These are phyloP conservation scores for Lepidium africanum DNA, from an alignment of 345 rosid genomes.

Conservation along the genomic window DNA sequence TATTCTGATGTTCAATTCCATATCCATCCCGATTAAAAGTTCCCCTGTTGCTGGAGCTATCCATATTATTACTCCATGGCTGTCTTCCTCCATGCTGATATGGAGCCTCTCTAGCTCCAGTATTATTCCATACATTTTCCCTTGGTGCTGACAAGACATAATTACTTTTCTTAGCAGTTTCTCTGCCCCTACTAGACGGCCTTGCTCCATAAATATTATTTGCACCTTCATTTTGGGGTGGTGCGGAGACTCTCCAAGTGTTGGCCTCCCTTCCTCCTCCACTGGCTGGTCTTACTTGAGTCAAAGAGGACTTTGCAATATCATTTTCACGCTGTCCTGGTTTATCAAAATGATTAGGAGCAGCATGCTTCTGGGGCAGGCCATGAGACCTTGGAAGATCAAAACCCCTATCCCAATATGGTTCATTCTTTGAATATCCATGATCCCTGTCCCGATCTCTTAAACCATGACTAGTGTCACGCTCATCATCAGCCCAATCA, in stretches of 20 bases:
- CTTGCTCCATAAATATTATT: slow-evolving; percentile 37
- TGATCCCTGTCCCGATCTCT: slow-evolving; percentile 53
- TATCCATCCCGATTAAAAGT: slow-evolving; percentile 37
- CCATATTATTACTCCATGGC: slow-evolving; percentile 43
- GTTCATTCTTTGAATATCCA: slow-evolving; percentile 53
- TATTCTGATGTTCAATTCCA: slow-evolving; percentile 46
- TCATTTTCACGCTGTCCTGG: slow-evolving; percentile 60
- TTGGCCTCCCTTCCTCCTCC: slow-evolving; percentile 71
- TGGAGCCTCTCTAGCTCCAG: slow-evolving; percentile 51
- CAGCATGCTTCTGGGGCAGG: slow-evolving; percentile 54
- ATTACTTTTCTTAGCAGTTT: slow-evolving; percentile 47
- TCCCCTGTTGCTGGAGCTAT: slow-evolving; percentile 43
- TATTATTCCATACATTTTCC: slow-evolving; percentile 43
- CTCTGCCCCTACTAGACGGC: slow-evolving; percentile 44
- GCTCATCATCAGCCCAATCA: slow-evolving; percentile 99
- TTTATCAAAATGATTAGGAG: slow-evolving; percentile 42
- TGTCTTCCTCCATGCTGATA: slow-evolving; percentile 57
- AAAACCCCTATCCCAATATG: slow-evolving; percentile 69
- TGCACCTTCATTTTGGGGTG: slow-evolving; percentile 47
- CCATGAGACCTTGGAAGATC: slow-evolving; percentile 58
- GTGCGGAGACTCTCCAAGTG: slow-evolving; percentile 63
- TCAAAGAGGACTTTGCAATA: slow-evolving; percentile 47
- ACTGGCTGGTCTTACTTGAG: slow-evolving; percentile 46
- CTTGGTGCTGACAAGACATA: slow-evolving; percentile 33
- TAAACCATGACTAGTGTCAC: slow-evolving; percentile 76